A percentile compares a stretch with the other conserved stretches of the same genome.
phyloP scores from a whole-genome alignment of 441 rosid genomes.

The Omphalea diandra region DNA sequence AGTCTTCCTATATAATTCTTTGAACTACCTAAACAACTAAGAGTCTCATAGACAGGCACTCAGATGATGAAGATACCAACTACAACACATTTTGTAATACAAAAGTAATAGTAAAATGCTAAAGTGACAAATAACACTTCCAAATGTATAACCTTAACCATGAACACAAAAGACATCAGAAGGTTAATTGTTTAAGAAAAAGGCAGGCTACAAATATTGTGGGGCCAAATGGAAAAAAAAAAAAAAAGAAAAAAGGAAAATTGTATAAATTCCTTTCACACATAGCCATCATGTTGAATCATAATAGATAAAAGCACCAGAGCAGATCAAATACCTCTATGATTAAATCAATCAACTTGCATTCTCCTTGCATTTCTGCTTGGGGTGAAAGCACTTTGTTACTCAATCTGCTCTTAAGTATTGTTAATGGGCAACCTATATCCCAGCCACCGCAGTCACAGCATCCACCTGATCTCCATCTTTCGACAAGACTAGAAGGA shows the following conservation, averaged over 20 bases:
- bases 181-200: background rate
- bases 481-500: constrained; percentile 64
- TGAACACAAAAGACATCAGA: background rate
- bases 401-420: constrained; percentile 41
- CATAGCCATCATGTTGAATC: constrained; percentile 3
- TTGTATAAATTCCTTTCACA: constrained; percentile 7
- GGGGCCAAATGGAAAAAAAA: background rate
- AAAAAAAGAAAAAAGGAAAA: background rate
- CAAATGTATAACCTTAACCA: background rate
- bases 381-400: constrained; percentile 29
- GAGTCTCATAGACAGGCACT: no score
- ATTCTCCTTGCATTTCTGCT: constrained; percentile 37
- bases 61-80: no score
- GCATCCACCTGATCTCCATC: constrained; percentile 82
- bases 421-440: constrained; percentile 63
- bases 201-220: background rate
- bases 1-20: background rate
- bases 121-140: background rate
- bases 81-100: no score
- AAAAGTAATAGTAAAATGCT: background rate
- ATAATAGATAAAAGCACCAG: background rate
- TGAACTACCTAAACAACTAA: background rate
- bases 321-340: constrained; percentile 42
- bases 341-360: constrained; percentile 58
- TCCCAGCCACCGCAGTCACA: constrained; percentile 98